phyloP scores from a whole-genome alignment of 352 stramenopile species.

The Pythium aphanidermatum region DNA sequence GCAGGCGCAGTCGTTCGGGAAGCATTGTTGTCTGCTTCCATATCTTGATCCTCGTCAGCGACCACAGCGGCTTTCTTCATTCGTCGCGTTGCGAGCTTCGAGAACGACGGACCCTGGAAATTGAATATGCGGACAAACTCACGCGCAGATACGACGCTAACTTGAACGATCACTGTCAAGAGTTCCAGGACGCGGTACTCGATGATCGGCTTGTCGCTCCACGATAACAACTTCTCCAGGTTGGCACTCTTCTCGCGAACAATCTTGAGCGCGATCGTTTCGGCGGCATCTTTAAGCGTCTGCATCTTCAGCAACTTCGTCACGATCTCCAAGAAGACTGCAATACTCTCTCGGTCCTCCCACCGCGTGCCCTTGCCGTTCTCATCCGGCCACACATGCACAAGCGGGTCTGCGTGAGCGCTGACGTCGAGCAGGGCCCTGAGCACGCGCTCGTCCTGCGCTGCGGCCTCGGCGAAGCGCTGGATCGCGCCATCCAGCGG shows the following conservation, averaged over 20 bases:
- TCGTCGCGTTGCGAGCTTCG: slow-evolving; percentile 46
- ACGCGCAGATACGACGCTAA: slow-evolving; percentile 37
- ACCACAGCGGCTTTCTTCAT: slow-evolving; percentile 44
- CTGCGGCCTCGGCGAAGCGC: slow-evolving; percentile 21
- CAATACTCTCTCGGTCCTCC: slow-evolving; percentile 63
- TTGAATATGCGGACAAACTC: slow-evolving; percentile 79
- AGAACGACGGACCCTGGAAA: slow-evolving; percentile 60
- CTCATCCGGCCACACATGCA: slow-evolving; percentile 62
- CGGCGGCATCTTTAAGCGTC: slow-evolving; percentile 25
- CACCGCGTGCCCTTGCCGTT: slow-evolving; percentile 43
- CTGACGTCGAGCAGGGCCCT: slow-evolving; percentile 45
- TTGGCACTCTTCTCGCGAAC: slow-evolving; percentile 58
- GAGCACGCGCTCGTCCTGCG: slow-evolving; percentile 9
- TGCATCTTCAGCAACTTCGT: slow-evolving; percentile 36
- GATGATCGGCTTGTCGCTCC: slow-evolving; percentile 82
- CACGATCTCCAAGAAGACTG: slow-evolving; percentile 54
- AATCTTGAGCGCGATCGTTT: slow-evolving; percentile 57
- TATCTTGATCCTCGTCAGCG: background rate
- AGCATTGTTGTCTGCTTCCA: slow-evolving; percentile 2
- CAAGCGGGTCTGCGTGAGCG: slow-evolving; percentile 44
- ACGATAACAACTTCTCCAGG: slow-evolving; percentile 71
- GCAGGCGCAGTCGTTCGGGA: slow-evolving; percentile 8
- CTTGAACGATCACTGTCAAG: slow-evolving; percentile 31
- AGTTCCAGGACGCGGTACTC: slow-evolving; percentile 67
- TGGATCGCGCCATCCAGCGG: slow-evolving; percentile 48